phyloP scores from a whole-genome alignment of 768 basidiomycete genomes.

The Zangia roseola region DNA sequence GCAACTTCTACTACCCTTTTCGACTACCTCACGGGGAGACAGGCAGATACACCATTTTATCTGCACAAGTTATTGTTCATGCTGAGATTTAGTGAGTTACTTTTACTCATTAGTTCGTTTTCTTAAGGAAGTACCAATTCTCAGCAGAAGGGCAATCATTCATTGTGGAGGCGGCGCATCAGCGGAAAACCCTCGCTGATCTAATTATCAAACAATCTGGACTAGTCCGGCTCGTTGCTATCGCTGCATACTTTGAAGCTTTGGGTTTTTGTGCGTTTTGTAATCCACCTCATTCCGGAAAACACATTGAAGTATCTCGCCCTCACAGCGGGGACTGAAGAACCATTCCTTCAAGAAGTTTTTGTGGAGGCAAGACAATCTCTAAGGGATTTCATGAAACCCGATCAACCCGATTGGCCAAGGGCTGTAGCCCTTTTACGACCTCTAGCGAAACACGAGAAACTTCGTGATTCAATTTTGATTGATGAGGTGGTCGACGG shows the following conservation, averaged over 20 bases:
- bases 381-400: background rate
- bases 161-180: background rate
- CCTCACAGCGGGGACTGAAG: background rate
- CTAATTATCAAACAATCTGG: slow-evolving; percentile 3
- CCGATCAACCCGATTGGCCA: slow-evolving; percentile 13
- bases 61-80: slow-evolving; percentile 18
- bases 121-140: background rate
- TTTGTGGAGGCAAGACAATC: slow-evolving; percentile 6
- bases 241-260: slow-evolving; percentile 16
- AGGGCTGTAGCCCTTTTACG: slow-evolving; percentile 17
- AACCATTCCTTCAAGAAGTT: slow-evolving; percentile 1
- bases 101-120: background rate
- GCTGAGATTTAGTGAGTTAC: slow-evolving; percentile 17
- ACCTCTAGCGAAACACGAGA: slow-evolving; percentile 14
- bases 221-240: slow-evolving; percentile 10
- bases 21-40: slow-evolving; percentile 7
- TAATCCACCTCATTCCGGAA: background rate
- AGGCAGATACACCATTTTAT: slow-evolving; percentile 10
- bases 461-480: slow-evolving; percentile 8
- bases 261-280: slow-evolving; percentile 6
- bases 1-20: slow-evolving; percentile 8
- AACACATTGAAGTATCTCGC: background rate
- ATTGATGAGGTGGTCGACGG: slow-evolving; percentile 4
- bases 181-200: slow-evolving; percentile 4
- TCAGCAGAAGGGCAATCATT: slow-evolving; percentile 9